phyloP scores from a whole-genome alignment of 768 basidiomycete genomes.

The Mycena galericulata region DNA sequence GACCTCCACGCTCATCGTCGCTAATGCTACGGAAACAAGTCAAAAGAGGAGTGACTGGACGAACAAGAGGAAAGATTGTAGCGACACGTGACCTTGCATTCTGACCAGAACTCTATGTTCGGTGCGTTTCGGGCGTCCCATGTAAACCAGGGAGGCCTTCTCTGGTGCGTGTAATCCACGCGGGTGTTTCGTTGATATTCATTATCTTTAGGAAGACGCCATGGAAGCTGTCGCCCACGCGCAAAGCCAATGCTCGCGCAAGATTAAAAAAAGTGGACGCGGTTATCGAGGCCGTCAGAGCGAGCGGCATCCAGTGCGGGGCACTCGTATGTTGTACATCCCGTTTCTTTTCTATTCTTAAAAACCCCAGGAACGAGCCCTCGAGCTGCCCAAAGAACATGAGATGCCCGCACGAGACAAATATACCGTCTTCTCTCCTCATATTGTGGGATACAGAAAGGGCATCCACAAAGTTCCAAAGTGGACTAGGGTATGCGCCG shows the following conservation, averaged over 20 bases:
- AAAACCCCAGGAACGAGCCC: constrained; percentile 67
- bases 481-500: constrained; percentile 84
- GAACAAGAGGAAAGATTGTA: constrained; percentile 21
- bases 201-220: constrained; percentile 85
- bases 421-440: constrained; percentile 89
- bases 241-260: constrained; percentile 91
- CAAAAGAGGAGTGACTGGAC: too few species aligned
- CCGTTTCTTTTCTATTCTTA: constrained; percentile 4
- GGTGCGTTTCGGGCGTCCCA: constrained; percentile 85
- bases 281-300: constrained; percentile 89
- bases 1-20: constrained; percentile 62
- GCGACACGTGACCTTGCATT: constrained; percentile 33
- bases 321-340: constrained; percentile 65
- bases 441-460: constrained; percentile 84
- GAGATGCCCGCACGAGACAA: constrained; percentile 96
- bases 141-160: constrained; percentile 78
- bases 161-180: constrained; percentile 70
- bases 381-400: constrained; percentile 90
- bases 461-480: constrained; percentile 98
- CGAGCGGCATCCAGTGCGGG: constrained; percentile 82
- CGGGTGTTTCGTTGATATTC: neutral
- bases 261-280: constrained; percentile 93
- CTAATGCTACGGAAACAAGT: too few species aligned
- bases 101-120: constrained; percentile 68
- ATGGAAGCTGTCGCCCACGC: constrained; percentile 90